Base-by-base conservation (phyloP, 129 eudicot species). In the Flaveria ramosissima region DNA sequence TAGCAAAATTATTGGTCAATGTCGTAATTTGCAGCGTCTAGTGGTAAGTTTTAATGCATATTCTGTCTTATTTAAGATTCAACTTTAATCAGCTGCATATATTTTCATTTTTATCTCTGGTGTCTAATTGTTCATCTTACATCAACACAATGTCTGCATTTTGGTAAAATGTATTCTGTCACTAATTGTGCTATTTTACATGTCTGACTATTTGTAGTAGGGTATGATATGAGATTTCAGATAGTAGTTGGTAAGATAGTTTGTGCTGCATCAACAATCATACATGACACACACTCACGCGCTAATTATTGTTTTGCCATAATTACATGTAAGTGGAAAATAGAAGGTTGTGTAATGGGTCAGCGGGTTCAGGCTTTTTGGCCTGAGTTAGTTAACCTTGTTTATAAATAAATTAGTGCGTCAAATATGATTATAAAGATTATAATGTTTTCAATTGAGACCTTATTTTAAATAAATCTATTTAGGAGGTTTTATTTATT, bases 21-120 rank as follows among this genome's bases (percentile, higher is more conserved):
- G 98, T 62, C 85, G 43, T 9, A 94, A 82, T 75, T 68, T 94
- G 77, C 97, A 94, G 92, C 87, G 96, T n/a, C 80, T 94, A 68
- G 92, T 91, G 98, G 98, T 91, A 91, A 71, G 92, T 71, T 20
- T 79, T 23, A 9, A 7, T 30, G 63, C 76, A 15, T 26, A 59
- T 66, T 41, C 36, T 9, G 23, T 52, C 45, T 1, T 41, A 48
- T 56, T 1, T 41, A 46, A 52, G 66, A 13, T 51, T 69, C 69
- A 36, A 41, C 43, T 13, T 43, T n/a, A 59, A 43, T 26, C 24
- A 0, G 8, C 9, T 59, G 14, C 7, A 24, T 59, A 64, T 76
- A 14, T 32, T 24, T 26, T 76, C 61, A 11, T 32, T 26, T 19
- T 47, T 36, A 51, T 64, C 53, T 13, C 6, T n/a, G 53, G 17